phyloP scores from a whole-genome alignment of 2,329 filamentous ascomycete genomes.

The Curvularia eragrostidis region DNA sequence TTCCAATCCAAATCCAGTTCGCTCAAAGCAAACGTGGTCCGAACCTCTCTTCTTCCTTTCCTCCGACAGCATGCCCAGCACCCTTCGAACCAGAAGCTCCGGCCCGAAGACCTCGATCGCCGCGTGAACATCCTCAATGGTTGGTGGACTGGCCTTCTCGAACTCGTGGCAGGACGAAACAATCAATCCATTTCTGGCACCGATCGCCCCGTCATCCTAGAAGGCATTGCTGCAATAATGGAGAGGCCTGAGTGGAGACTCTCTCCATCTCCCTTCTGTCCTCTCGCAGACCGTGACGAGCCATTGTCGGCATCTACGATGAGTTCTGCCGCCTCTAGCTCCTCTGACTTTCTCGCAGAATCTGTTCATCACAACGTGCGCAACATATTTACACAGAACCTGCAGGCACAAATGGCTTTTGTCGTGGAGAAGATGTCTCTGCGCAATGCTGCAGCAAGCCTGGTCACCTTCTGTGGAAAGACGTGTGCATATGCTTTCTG shows the following conservation, averaged over 20 bases:
- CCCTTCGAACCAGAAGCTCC: conserved; percentile 68
- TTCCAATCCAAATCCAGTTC: conserved; percentile 77
- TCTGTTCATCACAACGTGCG: conserved; percentile 88
- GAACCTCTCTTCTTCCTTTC: conserved; percentile 76
- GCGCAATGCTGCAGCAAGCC: conserved; percentile 69
- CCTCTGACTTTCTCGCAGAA: conserved; percentile 72
- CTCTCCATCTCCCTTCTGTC: conserved; percentile 70
- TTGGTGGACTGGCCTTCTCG: conserved; percentile 86
- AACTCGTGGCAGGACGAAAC: conserved; percentile 78
- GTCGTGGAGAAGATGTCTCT: conserved; percentile 89
- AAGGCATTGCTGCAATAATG: conserved; percentile 83
- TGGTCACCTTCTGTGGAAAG: conserved; percentile 85
- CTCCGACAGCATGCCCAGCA: conserved; percentile 73
- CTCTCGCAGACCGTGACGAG: conserved; percentile 63
- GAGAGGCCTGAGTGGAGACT: conserved; percentile 86
- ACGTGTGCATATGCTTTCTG: conserved; percentile 93
- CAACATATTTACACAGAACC: conserved; percentile 82
- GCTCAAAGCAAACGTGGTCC: conserved; percentile 77
- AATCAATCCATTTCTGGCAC: conserved; percentile 80
- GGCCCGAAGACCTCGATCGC: conserved; percentile 82
- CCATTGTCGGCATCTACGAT: conserved; percentile 56
- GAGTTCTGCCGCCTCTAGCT: conserved; percentile 63
- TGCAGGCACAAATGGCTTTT: conserved; percentile 82
- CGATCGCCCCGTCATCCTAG: conserved; percentile 81
- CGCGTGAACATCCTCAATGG: conserved; percentile 81